phyloP scores from a whole-genome alignment of 768 basidiomycete species.

The Lactifluus rugatus region DNA sequence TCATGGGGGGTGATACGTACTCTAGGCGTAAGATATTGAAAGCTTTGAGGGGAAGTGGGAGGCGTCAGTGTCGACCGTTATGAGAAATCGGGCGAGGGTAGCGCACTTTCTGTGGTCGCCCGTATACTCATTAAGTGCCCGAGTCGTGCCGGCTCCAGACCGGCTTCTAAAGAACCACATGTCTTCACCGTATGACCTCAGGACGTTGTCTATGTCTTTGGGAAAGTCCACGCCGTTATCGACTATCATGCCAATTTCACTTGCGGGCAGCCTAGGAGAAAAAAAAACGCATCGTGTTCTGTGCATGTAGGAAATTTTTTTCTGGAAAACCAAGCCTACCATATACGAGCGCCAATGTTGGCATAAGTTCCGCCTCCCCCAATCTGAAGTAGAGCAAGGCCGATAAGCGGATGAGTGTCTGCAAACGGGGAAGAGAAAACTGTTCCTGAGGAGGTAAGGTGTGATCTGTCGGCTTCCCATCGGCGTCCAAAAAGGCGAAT shows the following conservation, averaged over 20 bases:
- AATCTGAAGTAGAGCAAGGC: conserved; percentile 40
- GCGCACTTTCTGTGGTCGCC: conserved; percentile 64
- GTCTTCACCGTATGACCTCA: conserved; percentile 54
- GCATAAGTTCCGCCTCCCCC: conserved; percentile 87
- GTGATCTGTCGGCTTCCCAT: conserved; percentile 42
- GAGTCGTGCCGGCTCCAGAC: conserved; percentile 46
- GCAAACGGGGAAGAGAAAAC: conserved; percentile 22
- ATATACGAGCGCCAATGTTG: conserved; percentile 71
- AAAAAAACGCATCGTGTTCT: not conserved
- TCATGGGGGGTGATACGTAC: conserved; percentile 65
- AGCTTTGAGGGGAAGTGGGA: conserved; percentile 36
- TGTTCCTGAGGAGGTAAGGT: conserved; percentile 39
- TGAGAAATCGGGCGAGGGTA: conserved; percentile 1
- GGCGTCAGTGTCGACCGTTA: conserved; percentile 7
- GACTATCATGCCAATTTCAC: conserved; percentile 69
- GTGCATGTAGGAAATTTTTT: not conserved
- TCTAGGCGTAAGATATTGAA: conserved; percentile 67
- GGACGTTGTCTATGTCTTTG: conserved; percentile 38
- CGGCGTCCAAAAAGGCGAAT: conserved; percentile 51
- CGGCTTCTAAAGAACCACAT: conserved; percentile 75
- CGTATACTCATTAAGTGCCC: conserved; percentile 62
- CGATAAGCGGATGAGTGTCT: not conserved
- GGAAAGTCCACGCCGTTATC: conserved; percentile 78
- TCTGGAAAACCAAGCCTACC: conserved; percentile 31
- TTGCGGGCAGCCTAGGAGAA: conserved; percentile 48